Evolutionary conservation across 2,329 filamentous ascomycete species (phyloP).

Genomic region (Phaeomoniella chlamydospora): DNA sequence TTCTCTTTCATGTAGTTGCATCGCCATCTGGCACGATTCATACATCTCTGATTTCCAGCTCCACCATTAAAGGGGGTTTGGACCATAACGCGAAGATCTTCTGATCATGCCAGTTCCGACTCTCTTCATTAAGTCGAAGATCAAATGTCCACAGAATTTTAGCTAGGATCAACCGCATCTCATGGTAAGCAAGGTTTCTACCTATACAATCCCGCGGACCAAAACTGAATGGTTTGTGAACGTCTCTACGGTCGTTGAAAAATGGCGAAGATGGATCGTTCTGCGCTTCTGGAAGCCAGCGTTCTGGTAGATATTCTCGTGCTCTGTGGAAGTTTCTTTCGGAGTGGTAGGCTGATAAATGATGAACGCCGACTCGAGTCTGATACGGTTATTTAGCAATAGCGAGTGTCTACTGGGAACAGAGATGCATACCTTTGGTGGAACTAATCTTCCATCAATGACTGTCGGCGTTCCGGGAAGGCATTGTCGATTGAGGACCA

Average conservation of each 20-base stretch:
- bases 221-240: conserved; percentile 2
- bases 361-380: conserved; percentile 1
- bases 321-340: background rate
- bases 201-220: conserved; percentile 3
- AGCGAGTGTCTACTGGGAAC: background rate
- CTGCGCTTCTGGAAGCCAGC: conserved; percentile 1
- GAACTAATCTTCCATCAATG: background rate
- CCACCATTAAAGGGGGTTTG: conserved; percentile 11
- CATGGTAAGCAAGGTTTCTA: conserved; percentile 2
- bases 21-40: too few relatives aligned
- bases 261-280: background rate
- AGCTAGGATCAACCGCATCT: conserved; percentile 14
- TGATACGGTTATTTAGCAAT: background rate
- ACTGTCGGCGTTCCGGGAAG: background rate
- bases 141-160: conserved; percentile 12
- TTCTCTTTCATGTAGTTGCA: too few relatives aligned
- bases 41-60: too few relatives aligned
- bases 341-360: conserved; percentile 1
- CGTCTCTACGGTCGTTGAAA: conserved; percentile 1
- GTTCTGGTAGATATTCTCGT: background rate
- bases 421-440: background rate
- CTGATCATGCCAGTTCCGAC: conserved; percentile 11
- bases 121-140: conserved; percentile 11
- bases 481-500: conserved; percentile 9
- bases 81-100: conserved; percentile 14